Evolutionary conservation across 2,329 filamentous ascomycete genomes (phyloP).

Genomic region (Colletotrichum somersetense): DNA sequence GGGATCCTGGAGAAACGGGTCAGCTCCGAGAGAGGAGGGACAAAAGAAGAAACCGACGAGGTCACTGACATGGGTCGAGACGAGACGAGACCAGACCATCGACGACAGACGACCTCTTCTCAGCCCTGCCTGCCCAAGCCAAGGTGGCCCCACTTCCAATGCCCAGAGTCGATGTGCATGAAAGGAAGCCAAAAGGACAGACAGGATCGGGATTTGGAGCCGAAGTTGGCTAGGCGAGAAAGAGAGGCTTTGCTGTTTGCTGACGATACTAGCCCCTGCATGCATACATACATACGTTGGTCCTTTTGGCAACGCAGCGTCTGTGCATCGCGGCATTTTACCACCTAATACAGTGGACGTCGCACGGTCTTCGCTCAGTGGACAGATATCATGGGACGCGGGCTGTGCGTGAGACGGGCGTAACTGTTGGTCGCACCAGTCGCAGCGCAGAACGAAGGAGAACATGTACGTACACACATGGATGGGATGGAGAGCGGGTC

Average conservation of each 20-base stretch:
- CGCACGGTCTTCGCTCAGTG: background rate
- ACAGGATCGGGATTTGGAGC: background rate
- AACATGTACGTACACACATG: no score
- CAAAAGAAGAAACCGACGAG: background rate
- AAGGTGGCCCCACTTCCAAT: background rate
- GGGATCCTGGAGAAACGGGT: conserved; percentile 1
- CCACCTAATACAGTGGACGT: background rate
- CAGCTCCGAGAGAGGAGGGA: background rate
- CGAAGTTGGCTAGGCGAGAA: background rate
- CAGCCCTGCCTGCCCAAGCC: conserved; percentile 31
- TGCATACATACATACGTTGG: background rate
- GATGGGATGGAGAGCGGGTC: conserved; percentile 22
- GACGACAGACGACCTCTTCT: conserved; percentile 22
- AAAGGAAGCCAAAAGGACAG: background rate
- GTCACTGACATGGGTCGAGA: conserved; percentile 13
- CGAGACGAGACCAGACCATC: background rate
- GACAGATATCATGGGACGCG: background rate
- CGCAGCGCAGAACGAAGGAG: conserved; percentile 2
- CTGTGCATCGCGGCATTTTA: conserved; percentile 4
- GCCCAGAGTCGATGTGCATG: conserved; percentile 16
- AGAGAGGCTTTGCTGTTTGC: conserved; percentile 12
- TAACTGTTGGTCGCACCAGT: conserved; percentile 3
- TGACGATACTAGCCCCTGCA: conserved; percentile 25
- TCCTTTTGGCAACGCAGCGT: background rate
- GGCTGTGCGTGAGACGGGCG: conserved; percentile 23